These are phyloP conservation scores for Scalesia atractyloides DNA, from an alignment of 129 eudicot species.

Conservation along the genomic window DNA sequence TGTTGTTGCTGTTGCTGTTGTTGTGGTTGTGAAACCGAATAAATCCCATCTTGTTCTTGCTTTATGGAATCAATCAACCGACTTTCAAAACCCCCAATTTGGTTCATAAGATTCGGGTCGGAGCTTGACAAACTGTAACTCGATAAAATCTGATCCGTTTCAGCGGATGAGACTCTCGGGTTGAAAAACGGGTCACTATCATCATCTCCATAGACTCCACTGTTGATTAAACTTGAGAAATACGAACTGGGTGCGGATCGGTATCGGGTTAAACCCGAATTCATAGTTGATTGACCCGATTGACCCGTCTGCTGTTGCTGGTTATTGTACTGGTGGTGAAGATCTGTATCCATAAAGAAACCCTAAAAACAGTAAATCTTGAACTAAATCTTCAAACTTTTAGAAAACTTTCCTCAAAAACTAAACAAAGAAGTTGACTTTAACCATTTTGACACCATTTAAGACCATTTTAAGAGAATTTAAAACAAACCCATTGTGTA, in stretches of 20 bases:
- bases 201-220: constrained; percentile 48
- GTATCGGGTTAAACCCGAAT: constrained; percentile 65
- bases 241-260: constrained; percentile 85
- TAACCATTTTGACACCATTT: background rate
- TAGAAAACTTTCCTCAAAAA: background rate
- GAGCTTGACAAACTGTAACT: constrained; percentile 31
- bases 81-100: constrained; percentile 24
- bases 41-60: constrained; percentile 45
- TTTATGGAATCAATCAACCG: constrained; percentile 35
- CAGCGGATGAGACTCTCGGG: constrained; percentile 42
- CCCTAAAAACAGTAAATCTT: constrained; percentile 23
- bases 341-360: constrained; percentile 42
- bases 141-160: constrained; percentile 40
- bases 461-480: background rate
- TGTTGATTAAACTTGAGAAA: constrained; percentile 46
- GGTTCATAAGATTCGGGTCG: constrained; percentile 14
- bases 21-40: constrained; percentile 5
- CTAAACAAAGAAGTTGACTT: constrained; percentile 15
- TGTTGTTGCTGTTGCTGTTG: constrained; percentile 6
- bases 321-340: constrained; percentile 8
- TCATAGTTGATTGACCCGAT: constrained; percentile 42
- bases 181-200: constrained; percentile 54
- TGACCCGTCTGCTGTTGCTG: background rate
- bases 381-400: background rate
- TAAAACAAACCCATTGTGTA: background rate